A percentile compares a stretch with the other conserved stretches of the same genome.
These are phyloP conservation scores for Chalara sp. DNA, from an alignment of 2,329 filamentous ascomycete genomes.

Conservation along the genomic window DNA sequence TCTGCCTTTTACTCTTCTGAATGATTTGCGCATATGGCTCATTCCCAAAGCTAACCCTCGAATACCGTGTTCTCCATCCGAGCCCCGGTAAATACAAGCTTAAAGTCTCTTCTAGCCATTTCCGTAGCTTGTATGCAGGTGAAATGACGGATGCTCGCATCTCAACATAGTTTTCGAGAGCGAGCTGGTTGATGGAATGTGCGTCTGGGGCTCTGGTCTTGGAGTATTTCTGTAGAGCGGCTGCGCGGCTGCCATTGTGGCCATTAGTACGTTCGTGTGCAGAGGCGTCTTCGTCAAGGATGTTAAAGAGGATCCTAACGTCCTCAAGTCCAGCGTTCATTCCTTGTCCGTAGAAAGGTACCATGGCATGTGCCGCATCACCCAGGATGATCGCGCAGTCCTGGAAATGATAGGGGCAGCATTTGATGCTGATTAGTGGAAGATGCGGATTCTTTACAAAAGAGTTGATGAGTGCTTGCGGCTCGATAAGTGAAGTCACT, in stretches of 20 bases:
- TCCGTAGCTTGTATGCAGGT: constrained; percentile 70
- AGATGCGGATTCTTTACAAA: constrained; percentile 82
- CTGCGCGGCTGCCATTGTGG: constrained; percentile 57
- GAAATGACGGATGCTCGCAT: constrained; percentile 85
- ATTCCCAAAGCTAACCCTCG: constrained; percentile 87
- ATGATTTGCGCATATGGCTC: constrained; percentile 83
- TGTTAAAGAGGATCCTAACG: constrained; percentile 77
- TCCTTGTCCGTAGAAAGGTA: constrained; percentile 96
- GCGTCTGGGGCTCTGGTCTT: constrained; percentile 68
- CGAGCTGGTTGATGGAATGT: constrained; percentile 86
- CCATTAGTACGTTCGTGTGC: constrained; percentile 26
- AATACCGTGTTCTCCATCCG: constrained; percentile 91
- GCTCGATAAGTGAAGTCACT: constrained; percentile 65
- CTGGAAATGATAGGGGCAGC: constrained; percentile 75
- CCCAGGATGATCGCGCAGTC: constrained; percentile 78
- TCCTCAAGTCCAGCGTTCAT: constrained; percentile 97
- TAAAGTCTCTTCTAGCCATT: constrained; percentile 78
- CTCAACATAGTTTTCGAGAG: constrained; percentile 84
- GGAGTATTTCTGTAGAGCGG: constrained; percentile 73
- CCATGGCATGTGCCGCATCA: constrained; percentile 95
- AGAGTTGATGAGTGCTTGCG: constrained; percentile 61
- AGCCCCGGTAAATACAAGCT: constrained; percentile 67
- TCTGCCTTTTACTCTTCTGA: constrained; percentile 61
- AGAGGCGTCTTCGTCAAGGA: constrained; percentile 58
- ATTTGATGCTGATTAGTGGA: constrained; percentile 90